Evolutionary conservation across 2,329 filamentous ascomycete species (phyloP).

Genomic region (Colletotrichum sp.): DNA sequence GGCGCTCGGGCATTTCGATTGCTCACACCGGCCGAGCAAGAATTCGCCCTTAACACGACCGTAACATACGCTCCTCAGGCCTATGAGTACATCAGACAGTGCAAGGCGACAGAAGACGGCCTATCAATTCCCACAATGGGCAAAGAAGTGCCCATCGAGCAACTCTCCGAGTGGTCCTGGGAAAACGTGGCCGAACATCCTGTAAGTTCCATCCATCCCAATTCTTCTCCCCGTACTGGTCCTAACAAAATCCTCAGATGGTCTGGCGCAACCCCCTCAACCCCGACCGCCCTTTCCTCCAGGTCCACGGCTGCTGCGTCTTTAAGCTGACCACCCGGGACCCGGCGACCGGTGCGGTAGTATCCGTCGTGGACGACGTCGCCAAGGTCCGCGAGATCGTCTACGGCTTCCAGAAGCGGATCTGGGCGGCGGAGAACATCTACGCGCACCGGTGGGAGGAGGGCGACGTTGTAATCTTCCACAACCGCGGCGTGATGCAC

Average conservation of each 20-base stretch:
- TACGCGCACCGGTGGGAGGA: slow-evolving; percentile 33
- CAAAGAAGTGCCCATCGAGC: neutral
- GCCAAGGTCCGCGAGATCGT: slow-evolving; percentile 25
- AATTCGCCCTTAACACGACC: neutral
- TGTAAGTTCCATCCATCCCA: neutral
- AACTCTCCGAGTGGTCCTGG: neutral
- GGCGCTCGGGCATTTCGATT: neutral
- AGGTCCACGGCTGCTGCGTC: neutral
- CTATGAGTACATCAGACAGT: neutral
- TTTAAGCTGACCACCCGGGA: neutral
- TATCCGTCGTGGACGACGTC: neutral
- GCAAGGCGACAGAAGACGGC: neutral
- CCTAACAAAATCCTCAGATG: neutral
- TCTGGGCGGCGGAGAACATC: slow-evolving; percentile 30
- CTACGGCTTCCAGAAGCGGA: slow-evolving; percentile 27
- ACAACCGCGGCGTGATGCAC: neutral
- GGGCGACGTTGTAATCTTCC: slow-evolving; percentile 24
- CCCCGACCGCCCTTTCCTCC: neutral
- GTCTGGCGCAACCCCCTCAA: neutral
- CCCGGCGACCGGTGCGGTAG: neutral
- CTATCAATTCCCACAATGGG: neutral
- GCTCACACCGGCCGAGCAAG: neutral
- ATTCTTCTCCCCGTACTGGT: neutral
- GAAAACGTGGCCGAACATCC: neutral
- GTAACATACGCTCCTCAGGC: neutral